Conservation (phyloP, 2,329 filamentous ascomycete genomes). For the Dactylellina parvicollis region DNA sequence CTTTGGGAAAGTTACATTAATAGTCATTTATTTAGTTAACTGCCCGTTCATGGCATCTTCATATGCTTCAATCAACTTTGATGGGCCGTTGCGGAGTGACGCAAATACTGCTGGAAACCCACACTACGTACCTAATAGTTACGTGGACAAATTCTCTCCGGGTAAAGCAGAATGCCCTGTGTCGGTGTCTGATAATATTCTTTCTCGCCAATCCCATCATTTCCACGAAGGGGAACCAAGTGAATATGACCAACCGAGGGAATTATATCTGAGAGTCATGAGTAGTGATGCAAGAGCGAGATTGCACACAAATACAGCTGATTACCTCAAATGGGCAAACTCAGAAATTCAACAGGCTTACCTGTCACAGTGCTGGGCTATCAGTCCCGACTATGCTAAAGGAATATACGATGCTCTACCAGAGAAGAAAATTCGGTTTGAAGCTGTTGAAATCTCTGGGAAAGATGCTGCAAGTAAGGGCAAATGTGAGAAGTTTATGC, state of each 20-base stretch:
- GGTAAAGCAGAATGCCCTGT: conserved; percentile 67
- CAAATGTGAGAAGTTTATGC: conserved; percentile 65
- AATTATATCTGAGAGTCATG: conserved; percentile 67
- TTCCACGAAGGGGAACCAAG: conserved; percentile 67
- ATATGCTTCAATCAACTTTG: conserved; percentile 65
- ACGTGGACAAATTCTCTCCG: conserved; percentile 66
- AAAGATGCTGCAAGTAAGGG: conserved; percentile 64
- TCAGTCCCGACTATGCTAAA: conserved; percentile 64
- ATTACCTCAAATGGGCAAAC: conserved; percentile 63
- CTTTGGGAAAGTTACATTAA: not conserved
- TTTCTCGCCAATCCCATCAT: conserved; percentile 67
- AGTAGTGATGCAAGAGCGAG: conserved; percentile 62
- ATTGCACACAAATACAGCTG: conserved; percentile 66
- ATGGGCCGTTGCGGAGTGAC: conserved; percentile 65
- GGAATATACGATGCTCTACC: conserved; percentile 65
- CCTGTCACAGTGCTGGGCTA: conserved; percentile 66
- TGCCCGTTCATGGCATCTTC: conserved; percentile 66
- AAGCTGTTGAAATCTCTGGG: conserved; percentile 63
- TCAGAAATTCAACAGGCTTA: conserved; percentile 66
- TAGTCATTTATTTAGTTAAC: conserved; percentile 29
- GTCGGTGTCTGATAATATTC: conserved; percentile 65
- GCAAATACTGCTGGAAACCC: conserved; percentile 64
- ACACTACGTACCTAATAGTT: conserved; percentile 67
- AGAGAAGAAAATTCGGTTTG: conserved; percentile 63
- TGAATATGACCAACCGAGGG: conserved; percentile 67